Conservation (phyloP, 192 early-diverging fungal genomes). For the Gaertneriomyces sp. region DNA sequence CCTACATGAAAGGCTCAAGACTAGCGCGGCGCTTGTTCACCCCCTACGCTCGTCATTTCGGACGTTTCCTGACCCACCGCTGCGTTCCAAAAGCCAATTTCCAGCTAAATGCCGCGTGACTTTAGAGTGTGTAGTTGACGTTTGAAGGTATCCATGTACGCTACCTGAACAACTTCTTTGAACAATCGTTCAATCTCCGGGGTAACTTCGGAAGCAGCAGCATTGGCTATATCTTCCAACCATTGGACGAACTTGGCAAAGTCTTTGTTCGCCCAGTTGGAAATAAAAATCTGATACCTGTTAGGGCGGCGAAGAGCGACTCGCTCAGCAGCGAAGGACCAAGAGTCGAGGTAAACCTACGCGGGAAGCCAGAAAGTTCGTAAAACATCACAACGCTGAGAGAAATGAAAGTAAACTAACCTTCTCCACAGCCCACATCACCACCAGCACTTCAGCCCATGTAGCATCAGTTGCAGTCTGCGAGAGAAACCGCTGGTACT, state of each 20-base stretch:
- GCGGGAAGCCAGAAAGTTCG: not conserved
- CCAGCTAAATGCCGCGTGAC: conserved; percentile 3
- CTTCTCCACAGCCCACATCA: conserved; percentile 23
- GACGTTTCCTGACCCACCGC: not conserved
- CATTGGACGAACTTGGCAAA: conserved; percentile 29
- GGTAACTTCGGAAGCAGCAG: conserved; percentile 3
- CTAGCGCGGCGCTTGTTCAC: not conserved
- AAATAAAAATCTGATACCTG: conserved; percentile 26
- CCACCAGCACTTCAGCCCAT: conserved; percentile 17
- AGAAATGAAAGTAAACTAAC: conserved; percentile 5
- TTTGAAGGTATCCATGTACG: not conserved
- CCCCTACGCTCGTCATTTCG: not conserved
- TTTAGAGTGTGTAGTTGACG: not conserved
- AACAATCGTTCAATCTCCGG: conserved; percentile 16
- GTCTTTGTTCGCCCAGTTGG: conserved; percentile 27
- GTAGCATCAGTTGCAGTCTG: conserved; percentile 4
- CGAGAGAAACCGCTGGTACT: conserved; percentile 15
- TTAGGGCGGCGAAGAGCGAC: conserved; percentile 16
- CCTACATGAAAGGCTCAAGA: too few relatives aligned
- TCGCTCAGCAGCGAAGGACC: conserved; percentile 21
- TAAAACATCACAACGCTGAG: not conserved
- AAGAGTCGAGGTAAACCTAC: conserved; percentile 29
- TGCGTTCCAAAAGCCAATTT: conserved; percentile 22
- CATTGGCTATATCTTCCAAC: conserved; percentile 25
- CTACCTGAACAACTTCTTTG: conserved; percentile 20